These are phyloP conservation scores for Apiospora koreana DNA, from an alignment of 2,329 filamentous ascomycete species.

Conservation along the genomic window DNA sequence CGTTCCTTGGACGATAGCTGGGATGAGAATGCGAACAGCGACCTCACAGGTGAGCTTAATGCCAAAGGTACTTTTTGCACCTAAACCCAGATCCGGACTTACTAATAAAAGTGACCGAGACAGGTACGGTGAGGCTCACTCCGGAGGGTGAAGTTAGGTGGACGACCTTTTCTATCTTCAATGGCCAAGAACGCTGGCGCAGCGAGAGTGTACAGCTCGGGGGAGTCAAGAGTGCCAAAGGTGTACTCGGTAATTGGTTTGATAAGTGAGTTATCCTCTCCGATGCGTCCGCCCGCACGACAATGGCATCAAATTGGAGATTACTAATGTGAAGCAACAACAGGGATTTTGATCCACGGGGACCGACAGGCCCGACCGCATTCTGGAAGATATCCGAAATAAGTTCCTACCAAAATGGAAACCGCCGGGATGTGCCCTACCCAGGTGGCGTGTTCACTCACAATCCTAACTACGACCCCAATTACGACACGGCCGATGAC, in stretches of 20 bases:
- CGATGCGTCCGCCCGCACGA: too few relatives aligned
- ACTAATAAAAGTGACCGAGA: slow-evolving; percentile 14
- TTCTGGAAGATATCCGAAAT: slow-evolving; percentile 63
- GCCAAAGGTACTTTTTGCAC: slow-evolving; percentile 27
- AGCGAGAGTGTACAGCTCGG: slow-evolving; percentile 77
- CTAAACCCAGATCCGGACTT: background rate
- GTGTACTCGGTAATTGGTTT: slow-evolving; percentile 77
- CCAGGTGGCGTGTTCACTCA: background rate
- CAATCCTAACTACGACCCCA: background rate
- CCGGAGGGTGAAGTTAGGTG: slow-evolving; percentile 72
- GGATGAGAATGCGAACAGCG: slow-evolving; percentile 70
- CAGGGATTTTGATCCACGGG: slow-evolving; percentile 63
- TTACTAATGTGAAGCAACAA: background rate
- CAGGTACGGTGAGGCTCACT: slow-evolving; percentile 65
- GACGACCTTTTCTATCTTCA: slow-evolving; percentile 67
- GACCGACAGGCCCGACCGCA: slow-evolving; percentile 69
- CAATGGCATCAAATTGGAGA: background rate
- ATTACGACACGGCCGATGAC: background rate
- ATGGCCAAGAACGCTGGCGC: slow-evolving; percentile 71
- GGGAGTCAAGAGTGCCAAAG: slow-evolving; percentile 63
- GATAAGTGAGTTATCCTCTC: slow-evolving; percentile 57
- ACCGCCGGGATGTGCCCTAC: slow-evolving; percentile 33
- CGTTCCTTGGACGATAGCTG: slow-evolving; percentile 63
- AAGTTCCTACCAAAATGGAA: slow-evolving; percentile 33
- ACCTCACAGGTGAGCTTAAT: slow-evolving; percentile 56